Base-by-base conservation (phyloP, 306 rosid genomes). In the Pterocarpus santalinus region DNA sequence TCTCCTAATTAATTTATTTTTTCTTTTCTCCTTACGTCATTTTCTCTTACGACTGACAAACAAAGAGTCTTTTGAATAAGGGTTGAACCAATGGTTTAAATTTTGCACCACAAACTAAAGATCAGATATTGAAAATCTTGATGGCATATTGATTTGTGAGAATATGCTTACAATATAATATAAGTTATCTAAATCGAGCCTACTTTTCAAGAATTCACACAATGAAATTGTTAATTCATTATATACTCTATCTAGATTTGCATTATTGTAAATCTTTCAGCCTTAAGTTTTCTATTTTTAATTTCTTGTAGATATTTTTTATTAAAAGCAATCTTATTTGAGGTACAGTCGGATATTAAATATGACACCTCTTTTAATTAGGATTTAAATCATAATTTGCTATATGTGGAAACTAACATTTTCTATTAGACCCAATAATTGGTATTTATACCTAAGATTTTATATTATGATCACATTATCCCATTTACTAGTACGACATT, bases 111-210 rank as follows among this genome's bases (percentile, higher is more conserved):
- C 68, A 73, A 41, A 58, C 43, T 39, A 47, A 28, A 58, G 68
- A 55, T 73, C 66, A 56, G 53, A 73, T 73, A 38, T 38, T 22
- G 43, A 28, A 73, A 33, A 62, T 80, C 61, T 61, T 35, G 17
- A 33, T 63, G 62, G n/a, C 72, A 73, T 7, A 22, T 22, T 73
- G 36, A 17, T 35, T 63, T 49, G 70, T 13, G 63, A 33, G 52
- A 34, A 35, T 64, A 46, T 47, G 14, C 72, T 47, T 15, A 62
- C 36, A 32, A 43, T 61, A 43, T 75, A 44, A 33, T 73, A 57
- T 43, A 44, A 7, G 16, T 41, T 28, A 60, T 47, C 36, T 35
- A 76, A 63, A 22, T n/a, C 36, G 8, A 47, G 15, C 3, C 5
- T 47, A 10, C 2, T 47, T 76, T 63, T 47, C 62, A 63, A 47